These are phyloP conservation scores for Aspergillus neoniger DNA, from an alignment of 2,329 filamentous ascomycete species.

Conservation along the genomic window DNA sequence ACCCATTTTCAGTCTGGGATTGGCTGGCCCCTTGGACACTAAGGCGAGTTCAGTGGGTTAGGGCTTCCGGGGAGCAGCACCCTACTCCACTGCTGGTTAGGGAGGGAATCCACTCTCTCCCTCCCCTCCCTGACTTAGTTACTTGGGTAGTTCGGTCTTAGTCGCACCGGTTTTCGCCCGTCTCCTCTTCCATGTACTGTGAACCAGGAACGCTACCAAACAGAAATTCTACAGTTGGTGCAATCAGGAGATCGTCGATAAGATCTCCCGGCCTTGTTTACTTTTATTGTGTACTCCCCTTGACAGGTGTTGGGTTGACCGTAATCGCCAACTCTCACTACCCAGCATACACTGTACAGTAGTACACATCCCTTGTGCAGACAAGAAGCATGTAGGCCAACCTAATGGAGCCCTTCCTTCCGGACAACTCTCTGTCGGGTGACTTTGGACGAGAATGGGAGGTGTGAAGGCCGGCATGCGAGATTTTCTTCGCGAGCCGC, in stretches of 20 bases:
- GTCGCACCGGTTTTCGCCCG: neutral
- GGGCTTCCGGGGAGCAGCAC: constrained; percentile 4
- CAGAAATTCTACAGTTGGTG: neutral
- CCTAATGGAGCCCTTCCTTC: neutral
- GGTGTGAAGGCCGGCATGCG: neutral
- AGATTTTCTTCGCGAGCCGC: constrained; percentile 6
- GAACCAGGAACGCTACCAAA: neutral
- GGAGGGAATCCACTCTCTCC: no score
- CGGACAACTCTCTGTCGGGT: neutral
- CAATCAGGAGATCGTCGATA: constrained; percentile 17
- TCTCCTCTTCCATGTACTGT: neutral
- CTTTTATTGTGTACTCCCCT: neutral
- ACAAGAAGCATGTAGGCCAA: neutral
- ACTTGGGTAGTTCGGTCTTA: no score
- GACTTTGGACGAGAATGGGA: constrained; percentile 1
- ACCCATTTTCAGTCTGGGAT: neutral
- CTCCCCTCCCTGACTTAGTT: neutral
- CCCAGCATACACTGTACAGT: no score
- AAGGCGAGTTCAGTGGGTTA: neutral
- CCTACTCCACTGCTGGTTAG: constrained; percentile 9
- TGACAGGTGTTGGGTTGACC: neutral
- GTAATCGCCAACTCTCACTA: no score
- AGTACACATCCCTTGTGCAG: neutral
- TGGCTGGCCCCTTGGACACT: neutral
- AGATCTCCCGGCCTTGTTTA: constrained; percentile 13